Conservation (phyloP, 2,329 filamentous ascomycete genomes). For the Sclerotinia subarctica region DNA sequence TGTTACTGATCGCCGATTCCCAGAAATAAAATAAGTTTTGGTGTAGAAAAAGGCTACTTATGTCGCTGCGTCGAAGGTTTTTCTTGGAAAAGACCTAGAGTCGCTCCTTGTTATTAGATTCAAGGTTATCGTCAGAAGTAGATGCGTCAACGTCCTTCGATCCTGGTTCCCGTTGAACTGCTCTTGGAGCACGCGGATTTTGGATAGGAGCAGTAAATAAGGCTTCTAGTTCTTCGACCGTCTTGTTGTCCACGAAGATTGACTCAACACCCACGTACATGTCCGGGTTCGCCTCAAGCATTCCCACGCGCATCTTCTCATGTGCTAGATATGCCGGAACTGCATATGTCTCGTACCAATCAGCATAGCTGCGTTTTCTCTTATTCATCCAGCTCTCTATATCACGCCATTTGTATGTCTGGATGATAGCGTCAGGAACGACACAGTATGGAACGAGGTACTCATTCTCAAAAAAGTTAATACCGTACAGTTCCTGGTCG, state of each 20-base stretch:
- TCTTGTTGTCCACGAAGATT: neutral
- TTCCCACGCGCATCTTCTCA: neutral
- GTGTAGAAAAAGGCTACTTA: neutral
- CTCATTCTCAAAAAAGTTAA: constrained; percentile 2
- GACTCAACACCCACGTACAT: neutral
- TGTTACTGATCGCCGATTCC: neutral
- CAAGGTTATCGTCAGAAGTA: neutral
- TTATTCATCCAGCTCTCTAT: neutral
- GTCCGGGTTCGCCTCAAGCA: neutral
- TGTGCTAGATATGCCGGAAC: neutral
- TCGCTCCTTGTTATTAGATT: neutral
- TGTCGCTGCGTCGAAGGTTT: too few relatives aligned
- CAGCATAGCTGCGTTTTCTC: neutral
- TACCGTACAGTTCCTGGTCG: neutral
- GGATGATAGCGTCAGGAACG: neutral
- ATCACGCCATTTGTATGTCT: neutral
- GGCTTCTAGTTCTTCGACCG: neutral
- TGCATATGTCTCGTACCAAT: neutral
- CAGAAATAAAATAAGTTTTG: neutral
- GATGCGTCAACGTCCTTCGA: neutral
- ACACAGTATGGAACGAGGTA: neutral
- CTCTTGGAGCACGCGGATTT: neutral
- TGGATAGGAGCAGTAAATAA: neutral
- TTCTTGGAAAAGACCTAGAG: neutral
- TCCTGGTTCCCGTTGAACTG: neutral